Evolutionary conservation across 2,329 filamentous ascomycete species (phyloP).

Genomic region (Alternaria longipes): DNA sequence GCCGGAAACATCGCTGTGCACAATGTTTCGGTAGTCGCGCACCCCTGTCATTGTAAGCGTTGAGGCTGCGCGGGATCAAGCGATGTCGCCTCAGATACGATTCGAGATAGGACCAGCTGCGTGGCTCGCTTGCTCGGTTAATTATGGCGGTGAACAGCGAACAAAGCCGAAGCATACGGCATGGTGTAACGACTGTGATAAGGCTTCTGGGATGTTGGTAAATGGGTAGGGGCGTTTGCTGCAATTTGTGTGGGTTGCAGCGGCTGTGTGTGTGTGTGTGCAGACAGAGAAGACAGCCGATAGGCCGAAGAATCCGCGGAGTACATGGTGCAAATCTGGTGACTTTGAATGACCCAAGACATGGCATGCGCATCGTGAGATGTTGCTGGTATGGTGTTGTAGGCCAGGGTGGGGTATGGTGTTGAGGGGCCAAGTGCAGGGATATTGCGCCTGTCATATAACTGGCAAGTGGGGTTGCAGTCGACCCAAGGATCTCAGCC

Average conservation of each 20-base stretch:
- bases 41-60: background rate
- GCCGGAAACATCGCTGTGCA: background rate
- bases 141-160: slow-evolving; percentile 34
- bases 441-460: slow-evolving; percentile 30
- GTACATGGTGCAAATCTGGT: background rate
- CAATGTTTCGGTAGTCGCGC: background rate
- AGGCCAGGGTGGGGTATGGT: slow-evolving; percentile 22
- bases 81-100: slow-evolving; percentile 18
- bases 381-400: slow-evolving; percentile 34
- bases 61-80: slow-evolving; percentile 23
- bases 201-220: background rate
- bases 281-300: background rate
- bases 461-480: slow-evolving; percentile 42
- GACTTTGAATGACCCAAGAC: background rate
- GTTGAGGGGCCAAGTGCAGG: slow-evolving; percentile 44
- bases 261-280: slow-evolving; percentile 6
- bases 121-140: slow-evolving; percentile 22
- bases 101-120: slow-evolving; percentile 16
- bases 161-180: slow-evolving; percentile 34
- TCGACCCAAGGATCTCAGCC: slow-evolving; percentile 6
- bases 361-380: slow-evolving; percentile 24
- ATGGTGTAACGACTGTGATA: slow-evolving; percentile 19
- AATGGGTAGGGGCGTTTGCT: background rate
- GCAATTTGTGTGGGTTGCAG: background rate
- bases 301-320: background rate